These are phyloP conservation scores for Ogataea trehalophila DNA, from an alignment of 805 yeast species.

Conservation along the genomic window DNA sequence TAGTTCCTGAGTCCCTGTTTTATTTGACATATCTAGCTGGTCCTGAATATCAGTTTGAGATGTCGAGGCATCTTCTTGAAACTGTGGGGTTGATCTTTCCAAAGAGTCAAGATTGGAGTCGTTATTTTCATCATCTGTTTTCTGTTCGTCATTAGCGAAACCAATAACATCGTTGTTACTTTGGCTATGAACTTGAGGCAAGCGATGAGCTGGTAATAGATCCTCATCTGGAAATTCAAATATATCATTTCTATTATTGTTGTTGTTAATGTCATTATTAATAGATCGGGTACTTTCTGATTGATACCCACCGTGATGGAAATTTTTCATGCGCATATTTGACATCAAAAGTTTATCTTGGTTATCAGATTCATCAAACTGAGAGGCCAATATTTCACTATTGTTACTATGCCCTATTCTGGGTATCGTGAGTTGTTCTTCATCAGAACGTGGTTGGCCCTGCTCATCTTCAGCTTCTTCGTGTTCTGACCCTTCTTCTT, in stretches of 20 bases:
- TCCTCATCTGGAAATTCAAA: not conserved
- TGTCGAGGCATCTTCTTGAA: no score
- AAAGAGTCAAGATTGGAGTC: not conserved
- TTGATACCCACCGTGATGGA: not conserved
- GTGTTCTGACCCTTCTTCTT: constrained; percentile 9
- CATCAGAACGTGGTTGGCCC: not conserved
- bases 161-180: not conserved
- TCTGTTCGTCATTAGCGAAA: not conserved
- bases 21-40: not conserved
- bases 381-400: no score
- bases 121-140: not conserved
- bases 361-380: no score
- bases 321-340: no score
- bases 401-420: not conserved
- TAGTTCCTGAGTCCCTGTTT: not conserved
- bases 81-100: not conserved
- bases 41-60: not conserved
- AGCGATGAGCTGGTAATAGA: not conserved
- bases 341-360: no score
- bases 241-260: not conserved
- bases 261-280: not conserved
- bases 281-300: not conserved
- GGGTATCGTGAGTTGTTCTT: not conserved
- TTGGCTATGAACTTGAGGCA: not conserved
- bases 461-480: not conserved